Conservation (phyloP, 768 basidiomycete genomes). For the Leccinellum rugosiceps region DNA sequence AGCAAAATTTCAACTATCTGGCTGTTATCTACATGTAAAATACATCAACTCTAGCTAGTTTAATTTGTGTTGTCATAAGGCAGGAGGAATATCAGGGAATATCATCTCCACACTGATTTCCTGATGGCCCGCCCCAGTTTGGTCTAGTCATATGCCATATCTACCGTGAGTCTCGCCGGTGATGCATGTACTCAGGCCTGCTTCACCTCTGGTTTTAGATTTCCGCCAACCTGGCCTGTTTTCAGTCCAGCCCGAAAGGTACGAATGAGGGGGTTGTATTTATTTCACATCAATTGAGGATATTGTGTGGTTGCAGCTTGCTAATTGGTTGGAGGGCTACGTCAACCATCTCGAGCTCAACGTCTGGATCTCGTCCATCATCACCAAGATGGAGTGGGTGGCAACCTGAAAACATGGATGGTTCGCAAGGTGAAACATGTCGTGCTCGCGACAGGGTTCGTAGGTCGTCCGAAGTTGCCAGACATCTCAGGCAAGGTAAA, state of each 20-base stretch:
- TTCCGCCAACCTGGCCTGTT: constrained; percentile 54
- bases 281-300: background rate
- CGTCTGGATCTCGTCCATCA: constrained; percentile 54
- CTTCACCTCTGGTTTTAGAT: constrained; percentile 30
- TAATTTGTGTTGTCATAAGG: too few species aligned
- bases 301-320: constrained; percentile 39
- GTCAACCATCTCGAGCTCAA: constrained; percentile 57
- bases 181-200: background rate
- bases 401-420: constrained; percentile 41
- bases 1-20: too few species aligned
- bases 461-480: constrained; percentile 44
- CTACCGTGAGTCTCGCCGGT: constrained; percentile 36
- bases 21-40: too few species aligned
- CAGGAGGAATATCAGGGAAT: too few species aligned
- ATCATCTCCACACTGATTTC: too few species aligned
- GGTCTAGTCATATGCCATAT: constrained; percentile 57
- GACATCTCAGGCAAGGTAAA: constrained; percentile 40
- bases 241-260: constrained; percentile 52
- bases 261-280: background rate
- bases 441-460: constrained; percentile 56
- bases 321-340: constrained; percentile 64
- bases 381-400: constrained; percentile 39
- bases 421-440: constrained; percentile 47
- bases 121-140: constrained; percentile 50
- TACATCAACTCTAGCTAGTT: too few species aligned